Conservation (phyloP, 768 basidiomycete species). For the Suillus decipiens region DNA sequence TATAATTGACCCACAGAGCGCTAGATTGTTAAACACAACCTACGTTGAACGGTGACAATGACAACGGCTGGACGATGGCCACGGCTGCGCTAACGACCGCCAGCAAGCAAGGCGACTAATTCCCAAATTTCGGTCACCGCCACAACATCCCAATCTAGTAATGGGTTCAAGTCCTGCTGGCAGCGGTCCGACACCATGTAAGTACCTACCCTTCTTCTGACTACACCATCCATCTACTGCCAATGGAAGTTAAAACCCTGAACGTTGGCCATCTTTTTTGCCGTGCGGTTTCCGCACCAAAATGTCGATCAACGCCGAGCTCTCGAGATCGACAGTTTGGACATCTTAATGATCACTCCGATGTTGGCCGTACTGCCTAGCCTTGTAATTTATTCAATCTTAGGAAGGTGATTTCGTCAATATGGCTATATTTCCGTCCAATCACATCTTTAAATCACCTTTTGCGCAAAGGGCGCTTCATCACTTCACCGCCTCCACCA, state of each 20-base stretch:
- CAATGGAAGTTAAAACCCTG: constrained; percentile 7
- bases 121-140: constrained; percentile 23
- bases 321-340: not conserved
- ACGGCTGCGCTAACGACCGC: constrained; percentile 31
- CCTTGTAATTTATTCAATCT: not conserved
- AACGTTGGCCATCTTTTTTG: not conserved
- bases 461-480: not conserved
- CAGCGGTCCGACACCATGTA: not conserved
- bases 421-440: not conserved
- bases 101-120: constrained; percentile 25
- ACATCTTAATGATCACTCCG: constrained; percentile 1
- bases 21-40: constrained; percentile 1
- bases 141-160: constrained; percentile 9
- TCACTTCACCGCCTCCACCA: not conserved
- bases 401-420: not conserved
- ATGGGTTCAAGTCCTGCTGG: constrained; percentile 3
- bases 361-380: not conserved
- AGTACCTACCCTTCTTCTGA: constrained; percentile 1
- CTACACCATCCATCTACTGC: not conserved
- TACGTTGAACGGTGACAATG: constrained; percentile 13
- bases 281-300: constrained; percentile 5
- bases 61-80: constrained; percentile 24
- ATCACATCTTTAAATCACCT: not conserved
- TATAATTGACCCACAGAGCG: not conserved
- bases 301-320: not conserved